These are phyloP conservation scores for Haplographium delicatum DNA, from an alignment of 495 filamentous ascomycete species.

Conservation along the genomic window DNA sequence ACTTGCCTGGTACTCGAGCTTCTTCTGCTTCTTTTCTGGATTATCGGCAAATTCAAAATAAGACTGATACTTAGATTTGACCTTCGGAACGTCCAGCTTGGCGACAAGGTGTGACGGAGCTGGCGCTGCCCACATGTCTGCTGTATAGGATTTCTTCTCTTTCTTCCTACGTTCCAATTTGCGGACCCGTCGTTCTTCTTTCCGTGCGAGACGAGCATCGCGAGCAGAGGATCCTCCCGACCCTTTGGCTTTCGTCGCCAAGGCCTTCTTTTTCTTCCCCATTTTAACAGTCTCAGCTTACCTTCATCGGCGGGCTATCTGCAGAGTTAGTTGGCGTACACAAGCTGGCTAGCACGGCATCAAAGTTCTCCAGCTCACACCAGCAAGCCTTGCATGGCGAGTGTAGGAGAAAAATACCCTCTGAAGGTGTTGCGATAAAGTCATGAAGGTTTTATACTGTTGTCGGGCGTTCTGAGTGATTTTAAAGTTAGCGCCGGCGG, in stretches of 20 bases:
- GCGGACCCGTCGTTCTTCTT: conserved; percentile 15
- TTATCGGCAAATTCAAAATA: conserved; percentile 52
- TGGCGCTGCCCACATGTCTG: conserved; percentile 19
- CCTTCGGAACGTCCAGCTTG: conserved; percentile 19
- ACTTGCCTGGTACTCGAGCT: conserved; percentile 32
- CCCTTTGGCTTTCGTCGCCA: neutral
- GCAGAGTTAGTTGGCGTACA: conserved; percentile 4
- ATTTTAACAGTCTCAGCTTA: conserved; percentile 15
- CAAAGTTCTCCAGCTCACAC: conserved; percentile 2
- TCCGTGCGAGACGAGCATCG: neutral
- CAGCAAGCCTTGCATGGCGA: conserved; percentile 1
- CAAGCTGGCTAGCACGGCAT: conserved; percentile 4
- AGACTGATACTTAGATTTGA: conserved; percentile 44
- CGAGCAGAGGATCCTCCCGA: neutral
- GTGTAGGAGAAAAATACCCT: neutral
- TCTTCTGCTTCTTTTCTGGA: conserved; percentile 50
- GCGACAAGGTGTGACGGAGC: conserved; percentile 23
- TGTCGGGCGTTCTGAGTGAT: too few species aligned
- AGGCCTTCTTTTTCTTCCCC: conserved; percentile 15
- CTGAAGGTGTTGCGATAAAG: too few species aligned
- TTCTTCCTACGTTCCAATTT: conserved; percentile 16
- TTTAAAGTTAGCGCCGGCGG: too few species aligned
- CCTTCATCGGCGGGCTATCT: conserved; percentile 1
- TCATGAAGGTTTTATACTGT: too few species aligned
- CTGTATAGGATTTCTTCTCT: conserved; percentile 15